These are phyloP conservation scores for Apocynum venetum DNA, from an alignment of 257 asterid species.

Conservation along the genomic window DNA sequence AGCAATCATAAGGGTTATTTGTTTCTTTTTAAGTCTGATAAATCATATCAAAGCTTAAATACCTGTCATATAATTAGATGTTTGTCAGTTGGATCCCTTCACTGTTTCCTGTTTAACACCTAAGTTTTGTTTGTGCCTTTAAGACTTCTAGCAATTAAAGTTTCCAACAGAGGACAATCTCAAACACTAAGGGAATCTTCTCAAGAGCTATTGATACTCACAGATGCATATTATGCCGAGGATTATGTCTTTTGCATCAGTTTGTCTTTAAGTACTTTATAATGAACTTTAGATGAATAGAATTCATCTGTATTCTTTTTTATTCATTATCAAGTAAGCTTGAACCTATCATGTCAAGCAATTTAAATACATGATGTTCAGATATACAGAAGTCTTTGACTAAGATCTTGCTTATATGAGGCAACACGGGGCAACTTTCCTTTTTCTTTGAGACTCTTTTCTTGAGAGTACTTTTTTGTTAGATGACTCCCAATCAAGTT, in stretches of 20 bases:
- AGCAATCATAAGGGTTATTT: background rate
- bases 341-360: background rate
- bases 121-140: background rate
- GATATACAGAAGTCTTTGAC: background rate
- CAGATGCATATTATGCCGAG: background rate
- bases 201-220: background rate
- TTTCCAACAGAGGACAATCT: background rate
- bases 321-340: background rate
- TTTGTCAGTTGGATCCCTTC: background rate
- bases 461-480: background rate
- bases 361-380: background rate
- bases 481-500: background rate
- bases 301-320: background rate
- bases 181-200: background rate
- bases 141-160: background rate
- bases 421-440: background rate
- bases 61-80: background rate
- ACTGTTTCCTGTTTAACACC: background rate
- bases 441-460: background rate
- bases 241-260: background rate
- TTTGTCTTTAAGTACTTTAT: background rate
- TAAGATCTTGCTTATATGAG: background rate
- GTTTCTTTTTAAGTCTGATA: background rate
- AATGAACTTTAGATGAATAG: background rate
- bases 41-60: background rate